Evolutionary conservation across 163 green algal genomes (phyloP), one percentile per base, ranked within the genome.

Genomic region (Chloromonas sp.): DNA sequence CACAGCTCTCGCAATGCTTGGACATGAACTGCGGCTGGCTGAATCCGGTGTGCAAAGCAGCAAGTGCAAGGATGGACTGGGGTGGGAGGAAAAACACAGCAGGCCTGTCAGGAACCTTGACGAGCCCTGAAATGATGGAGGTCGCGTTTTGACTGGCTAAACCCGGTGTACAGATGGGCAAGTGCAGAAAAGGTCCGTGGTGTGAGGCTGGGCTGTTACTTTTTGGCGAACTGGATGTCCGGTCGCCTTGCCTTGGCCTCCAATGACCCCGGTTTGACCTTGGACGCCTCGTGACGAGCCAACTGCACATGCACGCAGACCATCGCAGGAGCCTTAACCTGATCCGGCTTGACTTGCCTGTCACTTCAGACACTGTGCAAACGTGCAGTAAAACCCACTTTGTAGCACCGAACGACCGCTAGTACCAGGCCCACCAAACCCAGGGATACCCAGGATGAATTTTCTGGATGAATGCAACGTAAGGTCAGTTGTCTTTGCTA

Each of bases 231-330:
- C 85, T 90, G 83, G 3, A 93, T 78, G 5, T 74, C 0, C 8
- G 59, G 59, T 78, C 85, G 89, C 78, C 8, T 85, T 71, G 81
- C 89, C 87, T 89, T 91, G 66, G 81, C 71, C 82, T 90, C 91
- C 1, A 93, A 83, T 0, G 78, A 76, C 2, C 93, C 95, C 0
- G 96, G 96, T 89, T 98, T 98, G 15, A 93, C 83, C 86, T 95
- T 95, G 76, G 96, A 83, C 1, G 96, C 96, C 87, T 99, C 95
- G 89, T 98, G 96, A 2, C 91, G 86, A 1, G 95, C 95, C 84
- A 99, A 89, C 91, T 98, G 91, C 14, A 88, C 78, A 1, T 95
- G 96, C 13, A 98, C 91, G 0, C 70, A 81, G 74, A 76, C 66
- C 66, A 82, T 61, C 14, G 78, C 78, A 82, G 60, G 59, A 71